phyloP scores from a whole-genome alignment of 768 basidiomycete genomes.

The Suillus fuscotomentosus region DNA sequence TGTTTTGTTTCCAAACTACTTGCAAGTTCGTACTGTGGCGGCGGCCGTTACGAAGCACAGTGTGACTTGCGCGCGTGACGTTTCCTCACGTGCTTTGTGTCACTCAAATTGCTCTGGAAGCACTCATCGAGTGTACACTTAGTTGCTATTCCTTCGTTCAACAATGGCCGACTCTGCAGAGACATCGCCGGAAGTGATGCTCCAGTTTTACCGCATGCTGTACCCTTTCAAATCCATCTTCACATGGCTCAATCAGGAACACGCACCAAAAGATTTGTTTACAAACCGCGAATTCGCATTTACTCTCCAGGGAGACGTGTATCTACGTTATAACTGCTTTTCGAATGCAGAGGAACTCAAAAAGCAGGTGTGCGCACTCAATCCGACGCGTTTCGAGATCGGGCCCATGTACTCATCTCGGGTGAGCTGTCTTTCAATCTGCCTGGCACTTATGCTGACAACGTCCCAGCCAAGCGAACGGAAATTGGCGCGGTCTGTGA shows the following conservation, averaged over 20 bases:
- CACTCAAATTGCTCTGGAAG: slow-evolving; percentile 7
- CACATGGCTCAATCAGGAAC: slow-evolving; percentile 93
- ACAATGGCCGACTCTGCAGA: slow-evolving; percentile 16
- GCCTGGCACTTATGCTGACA: not conserved
- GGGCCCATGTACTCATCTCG: slow-evolving; percentile 89
- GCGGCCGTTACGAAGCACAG: not conserved
- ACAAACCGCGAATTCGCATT: slow-evolving; percentile 96
- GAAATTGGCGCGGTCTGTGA: slow-evolving; percentile 69
- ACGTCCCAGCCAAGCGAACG: slow-evolving; percentile 76
- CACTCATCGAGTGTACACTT: not conserved
- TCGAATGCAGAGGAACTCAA: slow-evolving; percentile 84
- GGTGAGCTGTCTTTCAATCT: slow-evolving; percentile 44
- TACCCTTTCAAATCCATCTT: slow-evolving; percentile 96
- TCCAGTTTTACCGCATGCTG: slow-evolving; percentile 81
- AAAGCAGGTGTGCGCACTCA: slow-evolving; percentile 79
- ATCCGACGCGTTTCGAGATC: slow-evolving; percentile 94
- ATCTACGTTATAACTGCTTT: slow-evolving; percentile 95
- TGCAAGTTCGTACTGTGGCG: too few relatives aligned
- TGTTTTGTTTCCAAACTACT: not conserved
- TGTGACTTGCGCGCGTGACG: slow-evolving; percentile 13
- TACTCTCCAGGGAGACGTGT: slow-evolving; percentile 87
- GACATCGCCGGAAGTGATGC: slow-evolving; percentile 62
- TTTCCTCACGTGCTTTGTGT: slow-evolving; percentile 17
- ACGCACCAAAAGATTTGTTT: slow-evolving; percentile 74
- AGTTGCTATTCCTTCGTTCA: not conserved